Base-by-base conservation (phyloP, 2,329 filamentous ascomycete species). In the Scolecobasidium constrictum region DNA sequence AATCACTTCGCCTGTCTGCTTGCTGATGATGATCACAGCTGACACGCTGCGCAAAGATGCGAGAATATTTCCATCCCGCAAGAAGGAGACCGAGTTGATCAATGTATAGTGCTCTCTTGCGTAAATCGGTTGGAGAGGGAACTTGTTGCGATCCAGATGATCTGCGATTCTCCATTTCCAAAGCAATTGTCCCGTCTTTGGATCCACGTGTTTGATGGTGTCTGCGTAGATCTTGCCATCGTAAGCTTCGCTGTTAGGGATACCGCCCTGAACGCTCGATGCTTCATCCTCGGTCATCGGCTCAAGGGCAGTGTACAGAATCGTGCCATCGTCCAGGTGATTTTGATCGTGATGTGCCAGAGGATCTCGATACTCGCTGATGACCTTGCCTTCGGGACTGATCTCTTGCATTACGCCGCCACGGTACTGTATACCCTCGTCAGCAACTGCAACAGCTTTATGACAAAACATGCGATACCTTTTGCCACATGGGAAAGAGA, bases 311-410 rank as follows among this genome's bases (percentile, higher is more conserved):
- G 66, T 66, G 46, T 68, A 69, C 1, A 68, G 51, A 17, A 67
- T 48, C 1, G 56, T 56, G 4, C 66, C 66, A 38, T 68, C 60
- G 5, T 57, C 64, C 9, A 63, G 57, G 37, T 68, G 64, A 40
- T 68, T 59, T 43, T 68, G 65, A 43, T 69, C 66, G 47, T 69
- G 66, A 45, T 69, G 66, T 0, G 59, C 66, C 11, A 62, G 51
- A 1, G 62, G 60, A 48, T 69, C 66, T 7, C 50, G 52, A 47
- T 59, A 64, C 44, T 67, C 59, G 20, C 57, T 56, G 0, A 68
- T 43, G 3, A 66, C 52, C 3, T 63, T 58, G 12, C 66, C 65
- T 1, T 50, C 42, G 1, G 58, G 52, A 39, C 61, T 56, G 11
- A 68, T 49, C 50, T 69, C 54, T 38, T 59, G 57, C 66, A 69